Evolutionary conservation across 2,329 filamentous ascomycete genomes (phyloP).

Genomic region (Fusarium subtropicale): DNA sequence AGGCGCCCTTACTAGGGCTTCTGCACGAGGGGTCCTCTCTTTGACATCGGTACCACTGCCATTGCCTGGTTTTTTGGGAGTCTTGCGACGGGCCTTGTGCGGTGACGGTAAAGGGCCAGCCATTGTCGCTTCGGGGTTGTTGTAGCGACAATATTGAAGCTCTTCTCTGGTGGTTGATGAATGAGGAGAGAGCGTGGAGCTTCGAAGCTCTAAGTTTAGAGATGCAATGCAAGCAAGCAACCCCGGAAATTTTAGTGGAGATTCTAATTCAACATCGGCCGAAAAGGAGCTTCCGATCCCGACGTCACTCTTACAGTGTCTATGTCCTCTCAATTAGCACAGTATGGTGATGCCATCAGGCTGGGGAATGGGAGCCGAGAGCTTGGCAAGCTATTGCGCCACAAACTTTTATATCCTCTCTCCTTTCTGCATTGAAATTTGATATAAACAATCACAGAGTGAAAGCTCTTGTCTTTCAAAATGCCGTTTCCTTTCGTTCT

Average conservation of each 20-base stretch:
- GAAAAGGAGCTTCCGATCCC: conserved; percentile 43
- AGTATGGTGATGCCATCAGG: conserved; percentile 42
- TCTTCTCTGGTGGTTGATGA: conserved; percentile 26
- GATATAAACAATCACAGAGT: background rate
- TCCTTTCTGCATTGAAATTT: background rate
- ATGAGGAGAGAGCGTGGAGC: conserved; percentile 32
- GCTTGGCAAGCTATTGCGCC: conserved; percentile 39
- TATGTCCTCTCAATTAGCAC: background rate
- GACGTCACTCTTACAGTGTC: conserved; percentile 29
- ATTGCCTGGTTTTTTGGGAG: conserved; percentile 60
- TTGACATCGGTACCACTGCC: conserved; percentile 49
- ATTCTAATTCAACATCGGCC: conserved; percentile 14
- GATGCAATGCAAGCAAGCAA: conserved; percentile 14
- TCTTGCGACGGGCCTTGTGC: conserved; percentile 70
- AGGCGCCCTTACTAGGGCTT: conserved; percentile 68
- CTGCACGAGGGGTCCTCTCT: conserved; percentile 49
- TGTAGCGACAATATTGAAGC: conserved; percentile 23
- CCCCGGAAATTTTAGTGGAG: conserved; percentile 43
- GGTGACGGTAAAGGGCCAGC: conserved; percentile 65
- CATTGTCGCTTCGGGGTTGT: conserved; percentile 56
- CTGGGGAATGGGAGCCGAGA: conserved; percentile 15
- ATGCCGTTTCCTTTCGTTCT: conserved; percentile 94
- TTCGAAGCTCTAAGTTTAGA: conserved; percentile 24
- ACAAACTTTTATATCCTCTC: conserved; percentile 8
- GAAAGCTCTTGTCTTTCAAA: conserved; percentile 30